phyloP scores from a whole-genome alignment of 257 asterid genomes.

The Buddleja alternifolia region DNA sequence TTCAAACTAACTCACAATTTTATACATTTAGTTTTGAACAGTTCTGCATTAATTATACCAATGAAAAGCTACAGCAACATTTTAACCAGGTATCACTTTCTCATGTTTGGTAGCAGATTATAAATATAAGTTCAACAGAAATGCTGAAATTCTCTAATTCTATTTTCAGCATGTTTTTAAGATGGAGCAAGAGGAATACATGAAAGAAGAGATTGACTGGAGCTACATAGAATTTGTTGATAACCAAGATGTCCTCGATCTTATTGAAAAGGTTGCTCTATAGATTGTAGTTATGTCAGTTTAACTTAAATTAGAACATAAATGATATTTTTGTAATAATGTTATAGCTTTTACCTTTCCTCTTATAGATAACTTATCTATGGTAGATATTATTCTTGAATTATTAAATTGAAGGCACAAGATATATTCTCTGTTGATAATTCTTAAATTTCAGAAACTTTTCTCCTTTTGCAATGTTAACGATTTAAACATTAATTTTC shows the following conservation, averaged over 20 bases:
- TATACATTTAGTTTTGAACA: conserved; percentile 74
- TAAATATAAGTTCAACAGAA: conserved; percentile 29
- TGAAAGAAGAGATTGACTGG: conserved; percentile 86
- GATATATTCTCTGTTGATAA: not conserved
- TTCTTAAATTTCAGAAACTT: conserved; percentile 25
- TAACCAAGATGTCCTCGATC: conserved; percentile 91
- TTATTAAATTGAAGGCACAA: not conserved
- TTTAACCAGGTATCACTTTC: conserved; percentile 75
- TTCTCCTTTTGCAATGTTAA: conserved; percentile 13
- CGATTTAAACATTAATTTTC: conserved; percentile 14
- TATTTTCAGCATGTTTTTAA: conserved; percentile 82
- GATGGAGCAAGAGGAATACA: conserved; percentile 96
- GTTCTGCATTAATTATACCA: conserved; percentile 87
- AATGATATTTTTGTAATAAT: not conserved
- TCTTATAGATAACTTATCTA: conserved; percentile 8
- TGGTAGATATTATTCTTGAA: too few relatives aligned
- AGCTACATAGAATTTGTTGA: conserved; percentile 90
- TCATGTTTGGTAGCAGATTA: conserved; percentile 28
- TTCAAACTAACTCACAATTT: conserved; percentile 30
- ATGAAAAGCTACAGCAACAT: conserved; percentile 97
- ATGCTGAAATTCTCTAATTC: conserved; percentile 26
- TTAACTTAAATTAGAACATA: not conserved
- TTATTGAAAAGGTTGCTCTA: conserved; percentile 79
- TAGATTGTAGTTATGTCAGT: not conserved
- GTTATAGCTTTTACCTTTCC: not conserved